Percentiles rank a stretch among this genome's conserved stretches.
phyloP scores from a whole-genome alignment of 1,284 basidiomycete species.

The Ustilago vetiveriae region DNA sequence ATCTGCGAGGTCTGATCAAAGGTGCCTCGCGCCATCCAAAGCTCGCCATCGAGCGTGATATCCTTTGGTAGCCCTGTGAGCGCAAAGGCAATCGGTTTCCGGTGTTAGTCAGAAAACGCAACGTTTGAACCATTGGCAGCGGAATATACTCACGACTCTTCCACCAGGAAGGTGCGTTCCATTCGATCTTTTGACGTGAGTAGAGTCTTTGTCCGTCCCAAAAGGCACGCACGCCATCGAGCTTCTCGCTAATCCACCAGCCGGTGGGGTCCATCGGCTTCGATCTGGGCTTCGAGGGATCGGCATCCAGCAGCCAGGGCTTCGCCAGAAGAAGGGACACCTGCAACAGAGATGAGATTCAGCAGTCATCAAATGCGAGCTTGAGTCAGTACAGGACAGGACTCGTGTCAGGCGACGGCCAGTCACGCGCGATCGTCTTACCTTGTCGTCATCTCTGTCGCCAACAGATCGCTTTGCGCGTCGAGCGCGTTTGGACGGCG shows the following conservation, averaged over 20 bases:
- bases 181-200: slow-evolving; percentile 74
- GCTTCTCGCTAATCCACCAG: slow-evolving; percentile 76
- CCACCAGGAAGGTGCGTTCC: slow-evolving; percentile 74
- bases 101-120: background rate
- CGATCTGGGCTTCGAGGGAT: slow-evolving; percentile 46
- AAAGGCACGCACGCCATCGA: slow-evolving; percentile 70
- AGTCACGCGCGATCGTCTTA: no score
- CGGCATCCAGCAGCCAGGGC: slow-evolving; percentile 73
- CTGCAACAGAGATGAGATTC: no score
- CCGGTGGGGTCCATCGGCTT: slow-evolving; percentile 71
- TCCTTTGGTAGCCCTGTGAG: slow-evolving; percentile 73
- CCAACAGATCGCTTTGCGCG: slow-evolving; percentile 7
- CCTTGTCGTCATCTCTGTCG: slow-evolving; percentile 27
- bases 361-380: no score
- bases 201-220: slow-evolving; percentile 74
- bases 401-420: no score
- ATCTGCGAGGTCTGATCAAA: slow-evolving; percentile 52
- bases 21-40: slow-evolving; percentile 57
- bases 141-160: slow-evolving; percentile 70
- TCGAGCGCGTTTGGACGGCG: slow-evolving; percentile 25
- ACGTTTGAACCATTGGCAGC: background rate
- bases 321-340: slow-evolving; percentile 72
- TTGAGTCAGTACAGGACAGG: no score
- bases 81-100: no score
- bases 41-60: slow-evolving; percentile 74